Evolutionary conservation across 768 basidiomycete genomes (phyloP).

Genomic region (Crucibulum laeve): DNA sequence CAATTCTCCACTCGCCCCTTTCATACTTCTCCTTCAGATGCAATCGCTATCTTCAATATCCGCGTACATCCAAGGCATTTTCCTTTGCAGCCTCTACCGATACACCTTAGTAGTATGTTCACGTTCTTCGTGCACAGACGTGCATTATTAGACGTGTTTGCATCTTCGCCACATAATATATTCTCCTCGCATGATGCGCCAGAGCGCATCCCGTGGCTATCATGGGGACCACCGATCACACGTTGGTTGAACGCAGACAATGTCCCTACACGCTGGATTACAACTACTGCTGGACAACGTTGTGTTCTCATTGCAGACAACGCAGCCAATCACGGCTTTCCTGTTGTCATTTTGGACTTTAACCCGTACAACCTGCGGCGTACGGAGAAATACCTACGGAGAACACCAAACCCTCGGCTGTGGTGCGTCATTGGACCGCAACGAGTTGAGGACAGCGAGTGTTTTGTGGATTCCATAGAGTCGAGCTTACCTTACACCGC

Average conservation of each 20-base stretch:
- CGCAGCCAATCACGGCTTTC: slow-evolving; percentile 3
- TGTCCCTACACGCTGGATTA: slow-evolving; percentile 33
- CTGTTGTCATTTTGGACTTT: slow-evolving; percentile 21
- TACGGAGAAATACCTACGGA: background rate
- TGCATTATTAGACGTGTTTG: slow-evolving; percentile 17
- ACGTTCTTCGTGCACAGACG: slow-evolving; percentile 32
- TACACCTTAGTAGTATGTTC: slow-evolving; percentile 11
- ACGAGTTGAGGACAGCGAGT: slow-evolving; percentile 4
- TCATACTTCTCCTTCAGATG: slow-evolving; percentile 16
- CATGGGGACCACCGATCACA: slow-evolving; percentile 28
- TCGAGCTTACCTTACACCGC: slow-evolving; percentile 23
- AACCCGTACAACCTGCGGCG: slow-evolving; percentile 17
- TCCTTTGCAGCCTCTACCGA: background rate
- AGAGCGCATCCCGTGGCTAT: slow-evolving; percentile 13
- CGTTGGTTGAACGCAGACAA: slow-evolving; percentile 25
- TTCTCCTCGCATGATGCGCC: too few species aligned
- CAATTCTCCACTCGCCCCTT: slow-evolving; percentile 16
- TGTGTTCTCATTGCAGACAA: slow-evolving; percentile 18
- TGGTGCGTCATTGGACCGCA: slow-evolving; percentile 1
- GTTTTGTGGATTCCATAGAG: slow-evolving; percentile 21
- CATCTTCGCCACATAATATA: too few species aligned
- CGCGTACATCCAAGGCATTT: slow-evolving; percentile 9
- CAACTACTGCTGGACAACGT: slow-evolving; percentile 29
- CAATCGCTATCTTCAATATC: slow-evolving; percentile 31
- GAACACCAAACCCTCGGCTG: background rate